These are phyloP conservation scores for Pythium utonaiense DNA, from an alignment of 352 stramenopile genomes.

Conservation along the genomic window DNA sequence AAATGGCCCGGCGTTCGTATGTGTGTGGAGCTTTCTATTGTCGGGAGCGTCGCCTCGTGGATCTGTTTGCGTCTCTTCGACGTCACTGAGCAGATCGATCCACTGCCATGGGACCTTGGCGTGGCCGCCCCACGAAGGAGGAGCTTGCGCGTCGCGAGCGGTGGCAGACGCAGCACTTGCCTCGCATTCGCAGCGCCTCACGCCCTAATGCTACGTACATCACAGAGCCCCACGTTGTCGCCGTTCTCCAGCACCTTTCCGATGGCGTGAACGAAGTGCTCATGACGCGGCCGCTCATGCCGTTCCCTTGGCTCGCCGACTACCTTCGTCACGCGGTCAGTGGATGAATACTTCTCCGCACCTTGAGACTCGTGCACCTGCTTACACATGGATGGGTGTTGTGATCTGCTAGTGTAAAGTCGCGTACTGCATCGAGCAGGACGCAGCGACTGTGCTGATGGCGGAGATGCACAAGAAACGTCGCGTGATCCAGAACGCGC, in stretches of 20 bases:
- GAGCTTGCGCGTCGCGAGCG: constrained; percentile 10
- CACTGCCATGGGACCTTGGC: neutral
- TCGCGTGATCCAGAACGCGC: constrained; percentile 49
- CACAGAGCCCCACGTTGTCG: constrained; percentile 24
- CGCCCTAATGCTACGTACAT: constrained; percentile 45
- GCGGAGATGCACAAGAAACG: constrained; percentile 73
- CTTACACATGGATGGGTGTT: no score
- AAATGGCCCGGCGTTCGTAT: neutral
- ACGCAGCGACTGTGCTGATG: constrained; percentile 38
- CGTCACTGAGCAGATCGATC: neutral
- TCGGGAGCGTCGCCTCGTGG: neutral
- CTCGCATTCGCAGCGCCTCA: constrained; percentile 10
- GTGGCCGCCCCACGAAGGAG: constrained; percentile 14
- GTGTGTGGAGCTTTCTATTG: neutral
- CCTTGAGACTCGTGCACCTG: no score
- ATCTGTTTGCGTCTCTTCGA: constrained; percentile 1
- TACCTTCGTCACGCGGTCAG: constrained; percentile 51
- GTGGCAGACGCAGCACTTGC: constrained; percentile 18
- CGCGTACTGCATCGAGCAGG: constrained; percentile 39
- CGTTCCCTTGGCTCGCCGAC: constrained; percentile 54
- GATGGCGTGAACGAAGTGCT: constrained; percentile 44
- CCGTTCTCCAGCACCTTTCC: constrained; percentile 50
- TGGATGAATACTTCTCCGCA: neutral
- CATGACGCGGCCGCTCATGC: constrained; percentile 39
- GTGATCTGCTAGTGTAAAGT: constrained; percentile 52